A percentile compares a stretch with the other conserved stretches of the same genome.
Conservation (phyloP, 176 grass and related monocot genomes). For the Musa troglodytarum region DNA sequence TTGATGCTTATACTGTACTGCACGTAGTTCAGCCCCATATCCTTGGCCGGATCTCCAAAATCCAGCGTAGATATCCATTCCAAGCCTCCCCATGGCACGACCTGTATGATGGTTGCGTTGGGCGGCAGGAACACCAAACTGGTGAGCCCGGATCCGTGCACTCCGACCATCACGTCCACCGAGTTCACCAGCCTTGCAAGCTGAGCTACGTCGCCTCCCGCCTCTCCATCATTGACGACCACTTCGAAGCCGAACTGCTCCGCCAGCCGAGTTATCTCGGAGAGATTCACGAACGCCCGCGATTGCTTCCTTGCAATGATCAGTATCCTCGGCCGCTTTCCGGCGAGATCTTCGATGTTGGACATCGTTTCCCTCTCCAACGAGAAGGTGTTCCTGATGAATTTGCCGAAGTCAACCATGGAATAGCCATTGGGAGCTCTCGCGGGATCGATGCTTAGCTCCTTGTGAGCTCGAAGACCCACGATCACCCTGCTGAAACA, state of each 20-base stretch:
- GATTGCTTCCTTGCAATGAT: conserved; percentile 32
- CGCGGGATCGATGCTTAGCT: conserved; percentile 75
- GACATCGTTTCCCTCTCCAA: conserved; percentile 38
- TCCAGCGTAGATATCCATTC: conserved; percentile 52
- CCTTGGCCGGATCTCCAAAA: conserved; percentile 57
- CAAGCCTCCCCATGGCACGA: conserved; percentile 66
- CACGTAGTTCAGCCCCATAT: conserved; percentile 74
- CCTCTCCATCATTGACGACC: conserved; percentile 30
- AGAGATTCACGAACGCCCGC: conserved; percentile 50
- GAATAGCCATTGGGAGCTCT: conserved; percentile 62
- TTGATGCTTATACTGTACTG: conserved; percentile 70
- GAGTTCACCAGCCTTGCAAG: conserved; percentile 43
- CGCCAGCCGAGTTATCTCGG: conserved; percentile 35
- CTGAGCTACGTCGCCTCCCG: not conserved
- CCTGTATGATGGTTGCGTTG: conserved; percentile 67
- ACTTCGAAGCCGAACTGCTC: conserved; percentile 61
- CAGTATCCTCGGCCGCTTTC: conserved; percentile 42
- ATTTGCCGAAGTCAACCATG: conserved; percentile 78
- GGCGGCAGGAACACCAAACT: conserved; percentile 71
- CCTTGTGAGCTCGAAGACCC: conserved; percentile 77
- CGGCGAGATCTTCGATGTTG: conserved; percentile 44
- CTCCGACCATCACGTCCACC: conserved; percentile 58
- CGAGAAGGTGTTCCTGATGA: conserved; percentile 62
- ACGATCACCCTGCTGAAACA: conserved; percentile 70
- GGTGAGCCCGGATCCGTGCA: conserved; percentile 76